Conservation (phyloP, 192 early-diverging fungal genomes). For the Coemansia sp. region DNA sequence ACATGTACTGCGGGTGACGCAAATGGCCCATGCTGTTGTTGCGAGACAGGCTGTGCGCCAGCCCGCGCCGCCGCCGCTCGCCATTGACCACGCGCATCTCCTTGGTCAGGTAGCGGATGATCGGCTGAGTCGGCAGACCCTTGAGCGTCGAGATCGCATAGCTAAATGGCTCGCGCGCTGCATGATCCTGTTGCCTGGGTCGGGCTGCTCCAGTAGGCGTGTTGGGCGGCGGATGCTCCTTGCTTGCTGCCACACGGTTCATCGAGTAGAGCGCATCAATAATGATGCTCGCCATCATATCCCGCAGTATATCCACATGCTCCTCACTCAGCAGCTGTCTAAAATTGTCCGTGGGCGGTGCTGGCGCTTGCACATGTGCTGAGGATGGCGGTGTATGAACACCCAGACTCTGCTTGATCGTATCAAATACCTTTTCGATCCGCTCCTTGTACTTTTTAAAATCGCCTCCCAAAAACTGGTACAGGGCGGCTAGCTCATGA, state of each 20-base stretch:
- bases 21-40: conserved; percentile 46
- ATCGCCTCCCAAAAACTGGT: conserved; percentile 53
- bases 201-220: conserved; percentile 18
- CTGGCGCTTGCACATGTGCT: neutral
- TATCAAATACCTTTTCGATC: conserved; percentile 45
- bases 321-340: conserved; percentile 12
- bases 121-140: conserved; percentile 51
- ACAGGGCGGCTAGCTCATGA: conserved; percentile 48
- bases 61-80: conserved; percentile 33
- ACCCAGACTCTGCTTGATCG: conserved; percentile 30
- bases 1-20: conserved; percentile 27
- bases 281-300: conserved; percentile 49
- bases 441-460: conserved; percentile 53
- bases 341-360: neutral
- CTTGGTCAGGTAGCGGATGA: conserved; percentile 40
- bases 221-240: conserved; percentile 25
- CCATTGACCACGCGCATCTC: conserved; percentile 41
- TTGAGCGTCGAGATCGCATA: conserved; percentile 50
- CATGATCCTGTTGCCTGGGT: conserved; percentile 4
- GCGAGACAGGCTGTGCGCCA: conserved; percentile 41
- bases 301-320: conserved; percentile 26
- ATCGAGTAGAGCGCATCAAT: conserved; percentile 46
- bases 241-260: conserved; percentile 23
- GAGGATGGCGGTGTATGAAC: neutral
- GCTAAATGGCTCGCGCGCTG: conserved; percentile 6